These are phyloP conservation scores for Penicillium sp. DNA, from an alignment of 2,329 filamentous ascomycete species.

Conservation along the genomic window DNA sequence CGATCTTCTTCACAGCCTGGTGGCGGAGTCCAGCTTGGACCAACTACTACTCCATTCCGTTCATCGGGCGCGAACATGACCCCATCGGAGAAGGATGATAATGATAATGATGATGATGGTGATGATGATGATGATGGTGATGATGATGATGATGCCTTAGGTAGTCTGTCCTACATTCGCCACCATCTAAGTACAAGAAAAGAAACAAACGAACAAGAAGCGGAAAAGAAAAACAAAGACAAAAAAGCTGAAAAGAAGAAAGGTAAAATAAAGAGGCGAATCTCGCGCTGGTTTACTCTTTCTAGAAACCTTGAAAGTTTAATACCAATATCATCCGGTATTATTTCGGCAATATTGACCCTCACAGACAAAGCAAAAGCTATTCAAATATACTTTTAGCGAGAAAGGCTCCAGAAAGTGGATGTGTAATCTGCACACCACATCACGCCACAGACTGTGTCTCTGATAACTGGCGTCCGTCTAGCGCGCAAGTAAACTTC, in stretches of 20 bases:
- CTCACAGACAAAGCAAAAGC: too few species aligned
- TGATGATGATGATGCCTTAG: background rate
- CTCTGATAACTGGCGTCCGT: background rate
- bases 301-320: background rate
- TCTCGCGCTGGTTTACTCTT: background rate
- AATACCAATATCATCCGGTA: background rate
- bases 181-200: background rate
- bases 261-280: background rate
- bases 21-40: slow-evolving; percentile 3
- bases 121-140: background rate
- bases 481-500: slow-evolving; percentile 3
- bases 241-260: background rate
- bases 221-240: background rate
- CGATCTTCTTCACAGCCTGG: slow-evolving; percentile 2
- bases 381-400: background rate
- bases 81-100: too few species aligned
- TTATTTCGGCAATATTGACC: slow-evolving; percentile 2
- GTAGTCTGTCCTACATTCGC: too few species aligned
- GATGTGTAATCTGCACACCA: too few species aligned
- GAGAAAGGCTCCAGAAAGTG: background rate
- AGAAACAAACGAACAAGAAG: background rate
- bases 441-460: background rate
- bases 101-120: background rate
- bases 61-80: too few species aligned
- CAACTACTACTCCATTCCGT: background rate